These are phyloP conservation scores for Aphanomyces euteiches DNA, from an alignment of 352 stramenopile species.

Conservation along the genomic window DNA sequence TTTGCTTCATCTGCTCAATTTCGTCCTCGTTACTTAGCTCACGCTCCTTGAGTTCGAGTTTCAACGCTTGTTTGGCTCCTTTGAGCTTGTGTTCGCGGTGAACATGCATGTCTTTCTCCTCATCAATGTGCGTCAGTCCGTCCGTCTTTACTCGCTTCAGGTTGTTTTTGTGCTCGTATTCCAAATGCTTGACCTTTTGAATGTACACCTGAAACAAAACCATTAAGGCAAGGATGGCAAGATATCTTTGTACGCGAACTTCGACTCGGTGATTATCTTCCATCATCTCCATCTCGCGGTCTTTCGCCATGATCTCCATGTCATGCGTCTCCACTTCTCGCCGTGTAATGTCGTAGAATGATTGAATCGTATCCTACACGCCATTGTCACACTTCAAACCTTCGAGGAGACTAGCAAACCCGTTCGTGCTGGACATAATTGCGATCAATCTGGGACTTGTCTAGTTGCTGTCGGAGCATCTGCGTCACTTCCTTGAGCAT, in stretches of 20 bases:
- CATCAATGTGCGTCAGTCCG: conserved; percentile 57
- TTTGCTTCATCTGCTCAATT: conserved; percentile 86
- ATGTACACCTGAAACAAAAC: conserved; percentile 70
- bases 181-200: conserved; percentile 94
- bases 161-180: conserved; percentile 94
- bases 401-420: conserved; percentile 32
- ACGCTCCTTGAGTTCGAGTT: conserved; percentile 77
- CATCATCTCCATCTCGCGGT: conserved; percentile 94
- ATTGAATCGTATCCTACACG: conserved; percentile 90
- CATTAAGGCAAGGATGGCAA: not conserved
- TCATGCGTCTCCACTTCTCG: conserved; percentile 89
- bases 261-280: conserved; percentile 94
- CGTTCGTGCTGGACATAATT: conserved; percentile 95
- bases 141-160: conserved; percentile 81
- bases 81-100: conserved; percentile 60
- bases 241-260: conserved; percentile 43
- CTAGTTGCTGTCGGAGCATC: conserved; percentile 88
- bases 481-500: conserved; percentile 92
- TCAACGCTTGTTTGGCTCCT: conserved; percentile 66
- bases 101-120: conserved; percentile 68
- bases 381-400: not conserved
- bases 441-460: conserved; percentile 86
- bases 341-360: conserved; percentile 93
- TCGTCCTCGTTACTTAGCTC: conserved; percentile 85
- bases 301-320: conserved; percentile 88